These are phyloP conservation scores for Hypoxylon sp. DNA, from an alignment of 2,329 filamentous ascomycete species.

Conservation along the genomic window DNA sequence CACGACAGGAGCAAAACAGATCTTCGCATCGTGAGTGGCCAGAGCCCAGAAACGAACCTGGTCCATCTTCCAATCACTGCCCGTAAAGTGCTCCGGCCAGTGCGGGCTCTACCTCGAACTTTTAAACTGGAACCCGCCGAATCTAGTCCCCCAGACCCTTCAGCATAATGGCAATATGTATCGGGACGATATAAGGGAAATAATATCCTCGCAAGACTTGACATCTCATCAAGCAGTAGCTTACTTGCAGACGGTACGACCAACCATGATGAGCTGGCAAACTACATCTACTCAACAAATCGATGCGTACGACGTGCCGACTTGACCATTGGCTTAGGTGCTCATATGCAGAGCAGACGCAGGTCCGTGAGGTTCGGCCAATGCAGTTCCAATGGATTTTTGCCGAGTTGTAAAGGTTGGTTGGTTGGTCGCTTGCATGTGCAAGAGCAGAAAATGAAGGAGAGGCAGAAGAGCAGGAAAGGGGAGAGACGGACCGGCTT, in stretches of 20 bases:
- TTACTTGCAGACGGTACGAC: slow-evolving; percentile 1
- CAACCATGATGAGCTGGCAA: slow-evolving; percentile 28
- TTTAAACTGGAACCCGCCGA: slow-evolving; percentile 15
- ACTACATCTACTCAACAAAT: slow-evolving; percentile 8
- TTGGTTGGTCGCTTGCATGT: slow-evolving; percentile 24
- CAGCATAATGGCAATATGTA: slow-evolving; percentile 20
- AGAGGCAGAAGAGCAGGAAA: neutral
- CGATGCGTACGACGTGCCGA: slow-evolving; percentile 14
- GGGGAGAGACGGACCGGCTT: neutral
- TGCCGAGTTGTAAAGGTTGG: slow-evolving; percentile 16
- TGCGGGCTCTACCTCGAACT: slow-evolving; percentile 1
- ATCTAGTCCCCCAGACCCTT: slow-evolving; percentile 5
- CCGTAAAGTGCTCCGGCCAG: slow-evolving; percentile 24
- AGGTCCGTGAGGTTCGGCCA: slow-evolving; percentile 7
- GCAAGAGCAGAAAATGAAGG: slow-evolving; percentile 13
- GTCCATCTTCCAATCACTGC: neutral
- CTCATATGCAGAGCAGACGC: slow-evolving; percentile 8
- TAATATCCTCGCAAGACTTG: neutral
- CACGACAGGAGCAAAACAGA: slow-evolving; percentile 29
- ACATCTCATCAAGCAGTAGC: slow-evolving; percentile 9
- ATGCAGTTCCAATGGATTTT: slow-evolving; percentile 12
- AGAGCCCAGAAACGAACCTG: slow-evolving; percentile 11
- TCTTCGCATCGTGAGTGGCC: slow-evolving; percentile 29
- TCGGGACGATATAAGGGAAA: slow-evolving; percentile 6
- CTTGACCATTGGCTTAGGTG: slow-evolving; percentile 10